A percentile compares a stretch with the other conserved stretches of the same genome.
Conservation (phyloP, 345 rosid species). For the Moricandia arvensis region DNA sequence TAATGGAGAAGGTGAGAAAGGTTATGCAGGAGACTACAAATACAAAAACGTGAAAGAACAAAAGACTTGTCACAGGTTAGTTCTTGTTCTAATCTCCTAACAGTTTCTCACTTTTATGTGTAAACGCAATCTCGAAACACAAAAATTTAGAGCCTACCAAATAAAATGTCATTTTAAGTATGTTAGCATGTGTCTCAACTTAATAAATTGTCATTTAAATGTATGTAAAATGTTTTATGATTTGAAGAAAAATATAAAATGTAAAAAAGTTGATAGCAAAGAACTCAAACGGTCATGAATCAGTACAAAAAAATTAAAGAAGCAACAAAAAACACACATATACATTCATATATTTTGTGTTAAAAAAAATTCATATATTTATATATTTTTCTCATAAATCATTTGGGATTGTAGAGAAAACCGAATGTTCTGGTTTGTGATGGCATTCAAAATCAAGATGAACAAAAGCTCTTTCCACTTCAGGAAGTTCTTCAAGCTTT, state of each 20-base stretch:
- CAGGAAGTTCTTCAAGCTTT: slow-evolving; percentile 76
- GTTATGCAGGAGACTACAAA: slow-evolving; percentile 34
- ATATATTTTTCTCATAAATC: slow-evolving; percentile 26
- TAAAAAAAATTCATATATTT: background rate
- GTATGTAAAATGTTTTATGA: background rate
- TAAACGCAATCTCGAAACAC: background rate
- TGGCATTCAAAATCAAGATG: slow-evolving; percentile 88
- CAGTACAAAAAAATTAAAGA: background rate
- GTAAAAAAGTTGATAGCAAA: background rate
- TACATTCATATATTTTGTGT: background rate
- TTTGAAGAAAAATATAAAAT: background rate
- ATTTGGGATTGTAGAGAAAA: slow-evolving; percentile 63
- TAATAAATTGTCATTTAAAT: background rate
- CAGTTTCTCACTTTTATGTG: background rate
- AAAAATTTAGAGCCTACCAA: no score
- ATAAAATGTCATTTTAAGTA: no score
- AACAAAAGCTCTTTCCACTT: slow-evolving; percentile 90
- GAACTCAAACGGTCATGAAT: background rate
- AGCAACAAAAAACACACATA: background rate
- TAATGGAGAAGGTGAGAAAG: slow-evolving; percentile 49
- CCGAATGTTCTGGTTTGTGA: slow-evolving; percentile 84
- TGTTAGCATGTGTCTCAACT: background rate
- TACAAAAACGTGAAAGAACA: slow-evolving; percentile 9
- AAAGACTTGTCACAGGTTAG: background rate
- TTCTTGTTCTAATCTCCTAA: slow-evolving; percentile 2